Evolutionary conservation across 345 rosid genomes (phyloP).

Genomic region (Syzygium oleosum): DNA sequence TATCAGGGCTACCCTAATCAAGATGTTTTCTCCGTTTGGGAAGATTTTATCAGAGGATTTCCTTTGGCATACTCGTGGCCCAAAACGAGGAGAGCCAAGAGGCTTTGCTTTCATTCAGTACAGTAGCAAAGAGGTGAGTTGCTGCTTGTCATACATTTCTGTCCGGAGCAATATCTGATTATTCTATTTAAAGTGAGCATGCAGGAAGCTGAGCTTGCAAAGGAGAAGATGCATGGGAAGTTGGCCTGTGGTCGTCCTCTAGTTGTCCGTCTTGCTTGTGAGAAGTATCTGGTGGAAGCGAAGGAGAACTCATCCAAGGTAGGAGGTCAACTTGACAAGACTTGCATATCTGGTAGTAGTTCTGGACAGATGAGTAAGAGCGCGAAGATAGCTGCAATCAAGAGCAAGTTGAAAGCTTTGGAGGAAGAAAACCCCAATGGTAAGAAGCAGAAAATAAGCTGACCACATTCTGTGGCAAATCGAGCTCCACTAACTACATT

Average conservation of each 20-base stretch:
- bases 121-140: constrained; percentile 72
- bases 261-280: constrained; percentile 78
- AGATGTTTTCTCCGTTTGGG: constrained; percentile 88
- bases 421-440: constrained; percentile 42
- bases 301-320: constrained; percentile 23
- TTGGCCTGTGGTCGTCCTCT: constrained; percentile 86
- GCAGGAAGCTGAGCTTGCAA: constrained; percentile 95
- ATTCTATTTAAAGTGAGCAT: constrained; percentile 74
- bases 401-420: constrained; percentile 75
- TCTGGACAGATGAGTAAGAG: constrained; percentile 51
- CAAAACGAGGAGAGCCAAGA: constrained; percentile 86
- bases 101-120: constrained; percentile 81
- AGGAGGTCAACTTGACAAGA: constrained; percentile 27
- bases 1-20: constrained; percentile 71
- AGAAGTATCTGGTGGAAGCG: constrained; percentile 42
- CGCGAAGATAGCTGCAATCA: constrained; percentile 79
- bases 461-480: neutral
- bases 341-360: constrained; percentile 31
- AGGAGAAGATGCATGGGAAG: constrained; percentile 92
- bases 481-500: neutral
- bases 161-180: constrained; percentile 38
- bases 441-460: constrained; percentile 59
- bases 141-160: neutral
- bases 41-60: constrained; percentile 81
- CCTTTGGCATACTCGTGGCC: constrained; percentile 91